Evolutionary conservation across 2,329 filamentous ascomycete genomes (phyloP), one percentile per base, ranked within the genome.

Genomic region (Thelonectria rubi): DNA sequence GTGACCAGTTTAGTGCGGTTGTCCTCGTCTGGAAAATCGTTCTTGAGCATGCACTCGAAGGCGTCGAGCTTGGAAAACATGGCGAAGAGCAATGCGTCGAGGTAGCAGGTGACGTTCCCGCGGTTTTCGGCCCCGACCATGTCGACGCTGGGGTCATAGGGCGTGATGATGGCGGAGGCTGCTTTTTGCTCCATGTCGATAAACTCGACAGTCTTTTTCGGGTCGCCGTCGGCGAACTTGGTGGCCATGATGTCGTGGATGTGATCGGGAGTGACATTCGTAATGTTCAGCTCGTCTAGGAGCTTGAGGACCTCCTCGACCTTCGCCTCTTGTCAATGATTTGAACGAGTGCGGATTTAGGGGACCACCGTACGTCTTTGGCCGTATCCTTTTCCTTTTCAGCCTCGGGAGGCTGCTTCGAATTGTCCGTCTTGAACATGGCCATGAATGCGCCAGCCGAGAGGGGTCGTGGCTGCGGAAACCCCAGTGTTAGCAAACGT

Each of bases 11-110:
- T 91, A 69, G 86, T 88, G 65, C 90, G 86, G 11, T 81, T 77
- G 65, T 92, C 88, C 63, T 95, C 91, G 15, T 69, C 52, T 24
- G 88, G 84, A 64, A 92, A 92, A 8, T 89, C 88, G 59, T 90
- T 90, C 75, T 92, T 94, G 34, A 97, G 82, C 83, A 98, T 97
- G 50, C 91, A 92, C 76, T 98, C 94, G 75, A 97, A 99, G 65
- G 91, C 94, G 67, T 93, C 90, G 39, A 97, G 83, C 62, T 92
- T 89, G 17, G 92, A 91, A 75, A 98, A 98, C 93, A 99, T 97
- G 75, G 94, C 91, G 75, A 97, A 98, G 1, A 99, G 84, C 20
- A 98, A 80, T 0, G 94, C 86, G 75, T 98, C 95, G 15, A 98
- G 82, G 75, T 96, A 98, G 79, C 95, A 99, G n/a, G 94, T 98